Evolutionary conservation across 228 moss, liverwort and hornwort genomes (phyloP), one percentile per base, ranked within the genome.

Genomic region (Sphagnum magellanicum): DNA sequence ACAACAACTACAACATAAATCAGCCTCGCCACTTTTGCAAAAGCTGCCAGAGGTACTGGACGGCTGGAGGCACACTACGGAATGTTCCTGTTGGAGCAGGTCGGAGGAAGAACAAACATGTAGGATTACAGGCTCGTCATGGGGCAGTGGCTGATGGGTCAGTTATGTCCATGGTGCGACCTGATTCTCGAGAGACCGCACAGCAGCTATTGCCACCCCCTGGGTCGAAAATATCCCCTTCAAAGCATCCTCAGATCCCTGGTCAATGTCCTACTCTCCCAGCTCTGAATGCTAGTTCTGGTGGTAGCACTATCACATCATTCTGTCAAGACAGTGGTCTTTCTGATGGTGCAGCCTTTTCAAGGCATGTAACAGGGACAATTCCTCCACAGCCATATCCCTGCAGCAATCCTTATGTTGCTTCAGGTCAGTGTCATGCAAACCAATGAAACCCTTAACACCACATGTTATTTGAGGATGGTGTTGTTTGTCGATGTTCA

Each of bases 211-310:
- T 55, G 55, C 67, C 52, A 53, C 10, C 8, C 67, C n/a, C 51
- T 4, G 52, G 16, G 9, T 32, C 32, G 0, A 32, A 32, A 32
- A 4, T 53, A 5, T 53, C 55, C 16, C 67, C 52, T 6, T 53
- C 10, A 11, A 68, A 67, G 51, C 53, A 16, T 5, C 69, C 58
- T 52, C 59, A 65, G 50, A 65, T 66, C 52, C 50, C 68, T 10
- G 68, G 73, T 0, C 74, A 55, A 8, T 12, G 9, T 32, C 48
- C 69, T 63, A 59, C 76, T 13, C 71, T 74, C 64, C 63, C 66
- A 65, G 32, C 32, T 32, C 32, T 32, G 32, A 73, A 66, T 65
- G 13, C 48, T 13, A 11, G 64, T 50, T 13, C 47, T 50, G 48
- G 49, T 13, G 17, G 32, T 17, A 48, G 11, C 55, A 8, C 55